Evolutionary conservation across 2,329 filamentous ascomycete genomes (phyloP), one percentile per base, ranked within the genome.

Genomic region (Atkinsonella texensis): DNA sequence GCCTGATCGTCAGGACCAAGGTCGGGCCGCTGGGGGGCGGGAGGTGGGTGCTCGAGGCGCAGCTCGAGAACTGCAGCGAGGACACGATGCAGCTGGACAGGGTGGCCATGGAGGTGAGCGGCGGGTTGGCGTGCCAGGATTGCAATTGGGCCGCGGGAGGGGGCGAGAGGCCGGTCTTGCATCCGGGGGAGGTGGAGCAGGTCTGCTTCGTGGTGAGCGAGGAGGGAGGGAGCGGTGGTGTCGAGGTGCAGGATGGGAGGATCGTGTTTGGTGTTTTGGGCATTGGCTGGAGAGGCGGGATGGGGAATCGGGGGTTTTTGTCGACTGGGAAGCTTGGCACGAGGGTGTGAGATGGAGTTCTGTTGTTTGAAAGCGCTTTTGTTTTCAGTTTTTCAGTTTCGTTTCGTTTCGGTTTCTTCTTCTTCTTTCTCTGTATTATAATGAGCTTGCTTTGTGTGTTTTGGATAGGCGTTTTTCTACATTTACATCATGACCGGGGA

Each of bases 51-150:
- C 74, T 98, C 48, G 93, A 98, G 68, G 93, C 91, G 28, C 93
- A 98, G 70, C 69, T 98, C 53, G 93, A 98, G 72, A 98, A 97
- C 67, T 87, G 90, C 63, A 88, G 88, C 46, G 90, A 96, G 64
- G 83, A 84, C 44, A 74, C 83, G 4, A 85, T 97, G 57, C 80
- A 87, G 62, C 75, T 98, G 49, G 87, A 95, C 68, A 72, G 71
- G 54, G 79, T 83, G 32, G 69, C 70, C 33, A 65, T 84, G 52
- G 74, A 81, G 50, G 68, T 77, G 7, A 76, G 75, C 56, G 59
- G 68, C 1, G 76, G 77, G 3, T 64, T 83, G 48, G 59, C 60
- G 45, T 79, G 74, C 57, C 68, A 68, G 40, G 77, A 79, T 54
- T 76, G 77, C 56, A 83, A 84, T 59, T 81, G 79, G 77, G 72